Conservation (phyloP, 192 early-diverging fungal species). For the Mortierella alpina region DNA sequence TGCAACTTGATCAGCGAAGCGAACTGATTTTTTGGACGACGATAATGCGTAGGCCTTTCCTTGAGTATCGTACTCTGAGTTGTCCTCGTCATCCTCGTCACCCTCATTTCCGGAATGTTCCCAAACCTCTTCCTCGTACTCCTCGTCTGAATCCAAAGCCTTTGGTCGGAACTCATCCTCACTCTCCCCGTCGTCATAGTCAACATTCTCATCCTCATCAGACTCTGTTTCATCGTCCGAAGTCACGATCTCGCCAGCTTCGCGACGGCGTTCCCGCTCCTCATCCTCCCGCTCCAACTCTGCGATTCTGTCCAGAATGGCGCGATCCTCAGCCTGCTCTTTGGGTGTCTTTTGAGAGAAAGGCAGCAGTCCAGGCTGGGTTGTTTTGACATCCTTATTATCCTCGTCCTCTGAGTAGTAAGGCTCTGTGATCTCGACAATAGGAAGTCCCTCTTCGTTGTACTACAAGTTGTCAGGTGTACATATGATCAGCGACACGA, state of each 20-base stretch:
- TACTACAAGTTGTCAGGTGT: slow-evolving; percentile 39
- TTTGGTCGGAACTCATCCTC: slow-evolving; percentile 55
- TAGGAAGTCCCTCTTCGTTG: slow-evolving; percentile 82
- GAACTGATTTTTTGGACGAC: slow-evolving; percentile 22
- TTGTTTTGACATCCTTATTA: slow-evolving; percentile 23
- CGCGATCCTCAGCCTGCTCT: slow-evolving; percentile 68
- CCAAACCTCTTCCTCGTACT: slow-evolving; percentile 55
- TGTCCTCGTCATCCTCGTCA: slow-evolving; percentile 55
- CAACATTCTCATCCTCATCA: slow-evolving; percentile 19
- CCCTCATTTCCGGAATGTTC: slow-evolving; percentile 58
- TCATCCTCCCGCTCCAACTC: slow-evolving; percentile 80
- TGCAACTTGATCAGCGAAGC: slow-evolving; percentile 46
- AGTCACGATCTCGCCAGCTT: slow-evolving; percentile 55
- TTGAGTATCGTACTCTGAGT: slow-evolving; percentile 46
- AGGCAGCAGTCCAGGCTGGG: slow-evolving; percentile 46
- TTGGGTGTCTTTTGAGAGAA: slow-evolving; percentile 58
- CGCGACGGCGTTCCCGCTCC: slow-evolving; percentile 54
- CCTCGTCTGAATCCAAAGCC: slow-evolving; percentile 53
- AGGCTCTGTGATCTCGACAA: slow-evolving; percentile 79
- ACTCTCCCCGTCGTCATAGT: slow-evolving; percentile 49
- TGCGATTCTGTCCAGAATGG: slow-evolving; percentile 65
- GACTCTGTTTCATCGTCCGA: slow-evolving; percentile 55
- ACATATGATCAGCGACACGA: no score
- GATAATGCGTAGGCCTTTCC: neutral
- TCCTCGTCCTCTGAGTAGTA: slow-evolving; percentile 63